Evolutionary conservation across 2,329 filamentous ascomycete genomes (phyloP).

Genomic region (Hirsutella thompsonii): DNA sequence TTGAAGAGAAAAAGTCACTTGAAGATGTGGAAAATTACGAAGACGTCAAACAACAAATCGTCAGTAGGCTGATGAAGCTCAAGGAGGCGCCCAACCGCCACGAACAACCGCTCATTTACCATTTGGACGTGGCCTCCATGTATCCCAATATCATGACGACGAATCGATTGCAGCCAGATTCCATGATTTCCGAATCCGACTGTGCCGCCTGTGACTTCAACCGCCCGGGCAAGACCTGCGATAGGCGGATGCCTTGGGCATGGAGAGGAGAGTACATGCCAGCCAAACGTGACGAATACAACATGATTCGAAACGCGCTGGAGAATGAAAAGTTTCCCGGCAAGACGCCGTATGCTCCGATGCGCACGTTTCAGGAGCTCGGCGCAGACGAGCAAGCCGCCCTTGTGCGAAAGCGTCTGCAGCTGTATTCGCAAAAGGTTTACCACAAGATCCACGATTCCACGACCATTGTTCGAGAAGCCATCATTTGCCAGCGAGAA

Average conservation of each 20-base stretch:
- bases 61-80: slow-evolving; percentile 53
- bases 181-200: slow-evolving; percentile 95
- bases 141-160: slow-evolving; percentile 99
- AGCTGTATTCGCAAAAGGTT: slow-evolving; percentile 93
- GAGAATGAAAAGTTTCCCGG: slow-evolving; percentile 90
- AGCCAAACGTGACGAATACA: slow-evolving; percentile 94
- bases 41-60: slow-evolving; percentile 74
- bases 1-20: slow-evolving; percentile 73
- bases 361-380: slow-evolving; percentile 69
- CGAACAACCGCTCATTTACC: slow-evolving; percentile 87
- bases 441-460: slow-evolving; percentile 98
- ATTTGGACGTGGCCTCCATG: slow-evolving; percentile 98
- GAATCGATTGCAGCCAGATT: slow-evolving; percentile 91
- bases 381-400: slow-evolving; percentile 68
- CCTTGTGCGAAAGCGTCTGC: slow-evolving; percentile 74
- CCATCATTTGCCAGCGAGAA: slow-evolving; percentile 95
- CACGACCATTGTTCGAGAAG: slow-evolving; percentile 83
- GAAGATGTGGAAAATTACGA: slow-evolving; percentile 73
- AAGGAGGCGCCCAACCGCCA: slow-evolving; percentile 73
- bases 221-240: slow-evolving; percentile 90
- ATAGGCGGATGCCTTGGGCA: slow-evolving; percentile 86
- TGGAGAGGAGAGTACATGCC: slow-evolving; percentile 97
- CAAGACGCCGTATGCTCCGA: slow-evolving; percentile 55
- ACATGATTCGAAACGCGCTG: slow-evolving; percentile 89
- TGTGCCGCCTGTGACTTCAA: slow-evolving; percentile 99